Base-by-base conservation (phyloP, 371 early-diverging fungal species). In the Coemansia sp. region DNA sequence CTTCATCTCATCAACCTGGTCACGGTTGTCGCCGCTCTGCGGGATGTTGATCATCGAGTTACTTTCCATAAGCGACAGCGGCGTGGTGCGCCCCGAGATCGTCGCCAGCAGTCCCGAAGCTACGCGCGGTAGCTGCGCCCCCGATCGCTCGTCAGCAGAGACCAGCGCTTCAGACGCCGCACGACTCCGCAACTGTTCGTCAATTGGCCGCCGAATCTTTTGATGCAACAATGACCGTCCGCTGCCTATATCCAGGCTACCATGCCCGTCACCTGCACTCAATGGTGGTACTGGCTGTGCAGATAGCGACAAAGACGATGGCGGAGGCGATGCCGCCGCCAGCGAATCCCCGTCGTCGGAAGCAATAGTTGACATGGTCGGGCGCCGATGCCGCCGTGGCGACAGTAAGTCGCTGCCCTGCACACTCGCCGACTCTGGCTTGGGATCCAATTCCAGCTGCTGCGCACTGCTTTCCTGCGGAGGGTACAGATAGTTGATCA, bases 401-500 rank as follows among this genome's bases (percentile, higher is more conserved):
- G 46, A 43, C 31, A 55, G 31, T 4, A 54, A 11, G 16, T 60
- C 52, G 10, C 36, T 34, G 42, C 40, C 43, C 29, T 29, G 39
- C 32, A 24, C 36, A 2, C 31, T 18, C 9, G 32, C 39, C 32
- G 12, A 9, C 10, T 12, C 31, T 24, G 1, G 24, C 24, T 24
- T 24, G 24, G 24, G 24, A 24, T 24, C 24, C 24, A 24, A 24
- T 24, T 24, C 24, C 24, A 1, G 24, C 24, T 24, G 24, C 24
- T 24, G 24, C 24, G 24, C 24, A 24, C 24, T 24, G 55, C 43
- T 54, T 8, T 78, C 78, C 42, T 66, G 77, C 2, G 86, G 83
- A 14, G 93, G 92, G 58, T 91, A 94, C 9, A 94, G 80, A 67
- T 92, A 95, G 39, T 83, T 79, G 38, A 87, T 83, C 40, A 94